Percentiles rank a stretch among this genome's conserved stretches.
Evolutionary conservation across 2,329 filamentous ascomycete genomes (phyloP).

Genomic region (Fusarium burgessii): DNA sequence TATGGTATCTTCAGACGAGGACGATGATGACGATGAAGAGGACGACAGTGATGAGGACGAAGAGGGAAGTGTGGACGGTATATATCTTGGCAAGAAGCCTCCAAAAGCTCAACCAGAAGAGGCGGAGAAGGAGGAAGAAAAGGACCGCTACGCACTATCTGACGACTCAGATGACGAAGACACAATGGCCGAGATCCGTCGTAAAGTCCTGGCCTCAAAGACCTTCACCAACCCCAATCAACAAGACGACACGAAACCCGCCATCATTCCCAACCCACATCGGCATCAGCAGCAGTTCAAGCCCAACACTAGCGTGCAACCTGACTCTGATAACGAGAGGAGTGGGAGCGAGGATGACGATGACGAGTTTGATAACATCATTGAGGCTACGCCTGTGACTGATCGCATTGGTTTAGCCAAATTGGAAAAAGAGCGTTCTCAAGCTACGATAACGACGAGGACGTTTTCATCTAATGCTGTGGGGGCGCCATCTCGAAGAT

Average conservation of each 20-base stretch:
- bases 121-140: slow-evolving; percentile 62
- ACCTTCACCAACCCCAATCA: slow-evolving; percentile 72
- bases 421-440: slow-evolving; percentile 67
- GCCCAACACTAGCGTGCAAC: slow-evolving; percentile 75
- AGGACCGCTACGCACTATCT: slow-evolving; percentile 80
- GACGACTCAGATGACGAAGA: slow-evolving; percentile 83
- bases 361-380: slow-evolving; percentile 92
- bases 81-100: slow-evolving; percentile 70
- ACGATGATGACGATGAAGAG: slow-evolving; percentile 61
- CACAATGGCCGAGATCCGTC: slow-evolving; percentile 92
- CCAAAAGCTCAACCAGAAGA: slow-evolving; percentile 48
- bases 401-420: slow-evolving; percentile 78
- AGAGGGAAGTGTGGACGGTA: slow-evolving; percentile 65
- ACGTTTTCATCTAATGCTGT: slow-evolving; percentile 64
- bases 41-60: slow-evolving; percentile 60
- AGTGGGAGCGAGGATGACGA: slow-evolving; percentile 59
- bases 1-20: slow-evolving; percentile 62
- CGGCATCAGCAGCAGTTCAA: slow-evolving; percentile 55
- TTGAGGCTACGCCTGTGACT: slow-evolving; percentile 89
- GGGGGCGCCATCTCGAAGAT: slow-evolving; percentile 63
- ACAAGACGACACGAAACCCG: slow-evolving; percentile 65
- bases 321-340: slow-evolving; percentile 76
- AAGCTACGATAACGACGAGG: slow-evolving; percentile 60
- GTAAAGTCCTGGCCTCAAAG: slow-evolving; percentile 91
- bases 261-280: slow-evolving; percentile 72